phyloP scores from a whole-genome alignment of 495 filamentous ascomycete genomes.

The Aspergillus indologenus region DNA sequence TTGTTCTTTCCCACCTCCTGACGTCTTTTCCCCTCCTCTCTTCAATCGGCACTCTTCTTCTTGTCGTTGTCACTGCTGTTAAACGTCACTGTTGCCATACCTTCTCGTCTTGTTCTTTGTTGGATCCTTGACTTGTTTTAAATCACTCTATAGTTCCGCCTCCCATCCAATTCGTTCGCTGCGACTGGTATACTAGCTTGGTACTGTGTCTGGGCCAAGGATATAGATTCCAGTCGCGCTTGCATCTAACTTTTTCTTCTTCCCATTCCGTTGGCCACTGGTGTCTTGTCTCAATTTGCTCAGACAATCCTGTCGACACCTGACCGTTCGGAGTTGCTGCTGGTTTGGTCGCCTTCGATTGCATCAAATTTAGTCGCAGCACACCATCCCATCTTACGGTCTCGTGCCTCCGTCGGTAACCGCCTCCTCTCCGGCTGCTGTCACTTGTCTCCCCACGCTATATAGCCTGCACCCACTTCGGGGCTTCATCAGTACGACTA shows the following conservation, averaged over 20 bases:
- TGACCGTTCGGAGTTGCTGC: conserved; percentile 4
- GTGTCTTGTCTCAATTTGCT: neutral
- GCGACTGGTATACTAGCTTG: neutral
- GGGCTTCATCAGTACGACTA: neutral
- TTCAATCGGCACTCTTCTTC: no score
- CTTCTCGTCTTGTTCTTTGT: neutral
- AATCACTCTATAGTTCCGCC: neutral
- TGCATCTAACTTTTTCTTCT: neutral
- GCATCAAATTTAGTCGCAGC: conserved; percentile 39
- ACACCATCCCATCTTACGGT: conserved; percentile 29
- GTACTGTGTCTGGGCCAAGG: neutral
- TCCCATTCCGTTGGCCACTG: neutral
- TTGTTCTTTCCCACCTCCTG: neutral
- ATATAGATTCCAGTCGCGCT: neutral
- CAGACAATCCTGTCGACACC: conserved; percentile 2
- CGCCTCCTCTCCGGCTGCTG: neutral
- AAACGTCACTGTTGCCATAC: no score
- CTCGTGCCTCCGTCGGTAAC: conserved; percentile 19
- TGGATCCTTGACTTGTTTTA: neutral
- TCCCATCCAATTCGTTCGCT: neutral
- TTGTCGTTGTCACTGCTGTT: no score
- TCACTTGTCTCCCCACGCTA: neutral
- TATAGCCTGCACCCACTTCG: neutral
- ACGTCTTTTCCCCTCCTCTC: neutral
- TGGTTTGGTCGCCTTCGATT: conserved; percentile 21